These are phyloP conservation scores for Globisporangium abappressorium DNA, from an alignment of 352 stramenopile genomes.

Conservation along the genomic window DNA sequence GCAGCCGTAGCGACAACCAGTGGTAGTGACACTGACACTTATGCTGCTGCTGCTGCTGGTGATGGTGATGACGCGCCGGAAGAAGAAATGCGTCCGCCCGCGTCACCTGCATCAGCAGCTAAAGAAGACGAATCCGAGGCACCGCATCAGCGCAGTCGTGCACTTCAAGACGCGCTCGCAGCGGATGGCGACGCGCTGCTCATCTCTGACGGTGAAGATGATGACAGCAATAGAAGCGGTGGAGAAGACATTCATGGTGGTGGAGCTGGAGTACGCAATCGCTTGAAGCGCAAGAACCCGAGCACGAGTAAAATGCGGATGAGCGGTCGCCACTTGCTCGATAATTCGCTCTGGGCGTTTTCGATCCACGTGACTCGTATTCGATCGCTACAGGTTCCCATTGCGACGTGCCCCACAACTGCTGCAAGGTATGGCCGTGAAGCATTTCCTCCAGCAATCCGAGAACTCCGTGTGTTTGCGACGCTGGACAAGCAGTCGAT, in stretches of 20 bases:
- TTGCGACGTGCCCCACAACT: conserved; percentile 18
- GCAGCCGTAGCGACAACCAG: neutral
- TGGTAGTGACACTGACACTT: neutral
- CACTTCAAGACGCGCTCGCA: conserved; percentile 11
- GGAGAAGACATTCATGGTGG: neutral
- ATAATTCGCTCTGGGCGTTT: conserved; percentile 49
- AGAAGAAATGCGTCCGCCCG: conserved; percentile 13
- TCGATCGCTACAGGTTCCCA: conserved; percentile 44
- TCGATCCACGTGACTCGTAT: conserved; percentile 36
- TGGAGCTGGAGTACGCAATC: neutral
- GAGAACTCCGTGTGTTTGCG: conserved; percentile 58
- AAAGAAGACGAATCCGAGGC: neutral
- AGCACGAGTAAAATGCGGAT: neutral
- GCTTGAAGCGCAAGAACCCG: conserved; percentile 8
- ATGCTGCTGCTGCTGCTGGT: neutral
- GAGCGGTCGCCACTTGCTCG: conserved; percentile 26
- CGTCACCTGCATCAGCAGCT: neutral
- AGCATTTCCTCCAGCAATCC: conserved; percentile 22
- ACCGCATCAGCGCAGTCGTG: conserved; percentile 7
- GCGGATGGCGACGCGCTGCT: conserved; percentile 8
- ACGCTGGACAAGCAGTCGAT: conserved; percentile 46
- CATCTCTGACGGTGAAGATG: neutral
- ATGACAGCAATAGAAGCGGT: neutral
- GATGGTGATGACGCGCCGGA: neutral
- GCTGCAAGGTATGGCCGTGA: neutral